A percentile compares a stretch with the other conserved stretches of the same genome.
Evolutionary conservation across 169 alveolate species (phyloP).

Genomic region (Toxoplasma gondii): DNA sequence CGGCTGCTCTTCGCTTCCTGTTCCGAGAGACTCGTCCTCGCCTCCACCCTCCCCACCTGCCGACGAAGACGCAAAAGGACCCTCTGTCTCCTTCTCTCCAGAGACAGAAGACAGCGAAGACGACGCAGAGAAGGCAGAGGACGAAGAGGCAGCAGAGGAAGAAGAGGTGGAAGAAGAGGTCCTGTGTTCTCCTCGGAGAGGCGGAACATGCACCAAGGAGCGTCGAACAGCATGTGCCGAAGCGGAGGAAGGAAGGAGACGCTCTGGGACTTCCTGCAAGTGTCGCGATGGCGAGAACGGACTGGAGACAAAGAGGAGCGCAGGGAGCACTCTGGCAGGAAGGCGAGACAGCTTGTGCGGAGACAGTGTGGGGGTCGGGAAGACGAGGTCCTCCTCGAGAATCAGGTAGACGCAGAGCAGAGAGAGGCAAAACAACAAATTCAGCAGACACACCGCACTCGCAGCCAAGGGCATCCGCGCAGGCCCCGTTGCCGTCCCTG

Average conservation of each 20-base stretch:
- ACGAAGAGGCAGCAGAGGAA: not conserved
- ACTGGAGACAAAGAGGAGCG: conserved; percentile 1
- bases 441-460: not conserved
- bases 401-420: conserved; percentile 3
- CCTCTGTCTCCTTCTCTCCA: not conserved
- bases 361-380: not conserved
- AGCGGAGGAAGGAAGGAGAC: too few relatives aligned
- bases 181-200: too few relatives aligned
- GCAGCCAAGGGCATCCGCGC: not conserved
- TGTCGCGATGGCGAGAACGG: not conserved
- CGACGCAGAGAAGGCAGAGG: not conserved
- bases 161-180: too few relatives aligned
- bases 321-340: not conserved
- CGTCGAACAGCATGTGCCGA: too few relatives aligned
- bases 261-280: too few relatives aligned
- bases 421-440: not conserved
- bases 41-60: not conserved
- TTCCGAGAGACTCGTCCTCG: not conserved
- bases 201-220: too few relatives aligned
- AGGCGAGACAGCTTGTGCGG: not conserved
- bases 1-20: not conserved
- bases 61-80: not conserved
- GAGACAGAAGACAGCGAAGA: not conserved
- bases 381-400: not conserved
- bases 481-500: not conserved